Base-by-base conservation (phyloP, 108 stramenopile species). In the Pseudonitzschia multiseries region DNA sequence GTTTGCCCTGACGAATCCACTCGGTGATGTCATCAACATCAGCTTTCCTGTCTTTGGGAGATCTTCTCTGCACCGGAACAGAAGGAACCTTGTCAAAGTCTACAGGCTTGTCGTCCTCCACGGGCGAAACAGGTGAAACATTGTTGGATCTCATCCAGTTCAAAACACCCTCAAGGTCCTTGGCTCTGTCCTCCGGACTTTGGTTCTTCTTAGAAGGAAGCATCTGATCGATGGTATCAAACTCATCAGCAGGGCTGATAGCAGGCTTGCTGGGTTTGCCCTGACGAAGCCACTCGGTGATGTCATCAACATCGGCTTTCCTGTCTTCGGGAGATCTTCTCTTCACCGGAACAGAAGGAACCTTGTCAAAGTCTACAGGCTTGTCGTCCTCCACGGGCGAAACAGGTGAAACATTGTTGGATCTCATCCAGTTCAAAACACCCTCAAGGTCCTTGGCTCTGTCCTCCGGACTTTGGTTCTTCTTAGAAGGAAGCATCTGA, bases 391-490 rank as follows among this genome's bases (percentile, higher is more conserved):
- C 31, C 18, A 50, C 52, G 6, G 15, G 15, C 5, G 18, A 12
- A 8, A 28, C 33, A 66, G 73, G 64, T 33, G 56, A 28, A 24
- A 74, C 54, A 32, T 42, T 31, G 42, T 68, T 70, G 40, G 65
- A 54, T 40, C 79, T 44, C 24, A 68, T 42, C 79, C 79, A 80
- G 43, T 75, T 63, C 53, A 80, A 57, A n/a, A 74, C 73, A 29
- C 59, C 69, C 32, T 74, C 72, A 22, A 80, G 53, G 3, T 59
- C 48, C 40, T 41, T 56, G 28, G 71, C 77, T 36, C 70, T 26
- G 57, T 78, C 71, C 32, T 79, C 74, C 14, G 65, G 50, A 36
- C 59, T 65, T 46, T 70, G 66, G 2, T 60, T 56, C 18, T 65
- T 76, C 41, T 68, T 68, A 17, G 70, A 28, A 10, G 83, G 83